phyloP scores from a whole-genome alignment of 192 early-diverging fungal species.

The Backusella parvicylindrica region DNA sequence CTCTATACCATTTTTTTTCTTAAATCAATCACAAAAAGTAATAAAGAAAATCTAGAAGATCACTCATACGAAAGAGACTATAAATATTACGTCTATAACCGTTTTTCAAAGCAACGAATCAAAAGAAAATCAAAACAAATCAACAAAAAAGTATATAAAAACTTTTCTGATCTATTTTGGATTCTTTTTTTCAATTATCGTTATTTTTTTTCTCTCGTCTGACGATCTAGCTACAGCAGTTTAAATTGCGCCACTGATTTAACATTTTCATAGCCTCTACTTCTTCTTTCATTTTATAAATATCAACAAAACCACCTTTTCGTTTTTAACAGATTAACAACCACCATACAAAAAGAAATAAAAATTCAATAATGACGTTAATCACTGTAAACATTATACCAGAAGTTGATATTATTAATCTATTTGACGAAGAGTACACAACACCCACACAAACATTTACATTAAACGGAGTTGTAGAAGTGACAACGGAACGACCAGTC shows the following conservation, averaged over 20 bases:
- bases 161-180: neutral
- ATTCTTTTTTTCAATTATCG: neutral
- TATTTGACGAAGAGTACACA: neutral
- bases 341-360: too few species aligned
- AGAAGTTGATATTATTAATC: slow-evolving; percentile 1
- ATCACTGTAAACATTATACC: slow-evolving; percentile 3
- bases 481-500: neutral
- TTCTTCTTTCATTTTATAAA: too few species aligned
- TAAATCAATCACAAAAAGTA: neutral
- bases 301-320: neutral
- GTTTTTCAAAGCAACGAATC: neutral
- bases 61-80: neutral
- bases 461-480: neutral
- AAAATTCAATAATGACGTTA: neutral
- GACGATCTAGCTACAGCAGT: neutral
- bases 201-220: neutral
- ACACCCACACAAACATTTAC: neutral
- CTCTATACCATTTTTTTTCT: neutral
- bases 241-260: neutral
- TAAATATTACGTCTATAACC: neutral
- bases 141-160: neutral
- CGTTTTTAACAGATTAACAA: neutral
- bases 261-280: neutral
- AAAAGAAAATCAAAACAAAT: neutral
- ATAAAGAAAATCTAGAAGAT: neutral